phyloP scores from a whole-genome alignment of 176 grass and related monocot genomes.

The Oryza brachyantha region DNA sequence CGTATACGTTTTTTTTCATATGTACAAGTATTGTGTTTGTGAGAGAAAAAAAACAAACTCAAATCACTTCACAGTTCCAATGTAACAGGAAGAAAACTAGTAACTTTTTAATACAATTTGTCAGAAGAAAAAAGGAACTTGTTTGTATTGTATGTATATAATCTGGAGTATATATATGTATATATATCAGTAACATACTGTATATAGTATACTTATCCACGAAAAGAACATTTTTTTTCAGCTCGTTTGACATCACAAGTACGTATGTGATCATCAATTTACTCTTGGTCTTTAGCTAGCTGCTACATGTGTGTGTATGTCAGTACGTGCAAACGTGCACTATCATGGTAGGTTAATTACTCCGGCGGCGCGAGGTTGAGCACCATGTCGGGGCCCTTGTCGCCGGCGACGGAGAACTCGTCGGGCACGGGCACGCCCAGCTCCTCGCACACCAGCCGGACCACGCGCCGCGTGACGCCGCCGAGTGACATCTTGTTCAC shows the following conservation, averaged over 20 bases:
- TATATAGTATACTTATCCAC: background rate
- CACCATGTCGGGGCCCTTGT: slow-evolving; percentile 92
- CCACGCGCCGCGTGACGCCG: slow-evolving; percentile 55
- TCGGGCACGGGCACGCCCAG: slow-evolving; percentile 76
- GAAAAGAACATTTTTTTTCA: background rate
- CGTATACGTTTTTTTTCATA: too few relatives aligned
- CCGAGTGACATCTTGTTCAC: slow-evolving; percentile 91
- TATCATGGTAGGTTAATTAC: background rate
- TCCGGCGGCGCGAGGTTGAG: slow-evolving; percentile 43
- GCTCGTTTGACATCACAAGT: background rate
- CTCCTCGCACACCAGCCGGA: slow-evolving; percentile 75
- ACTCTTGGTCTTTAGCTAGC: background rate
- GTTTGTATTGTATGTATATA: background rate
- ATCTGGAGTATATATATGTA: background rate
- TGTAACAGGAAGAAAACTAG: too few relatives aligned
- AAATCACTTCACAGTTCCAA: too few relatives aligned
- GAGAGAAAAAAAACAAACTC: too few relatives aligned
- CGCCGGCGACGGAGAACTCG: slow-evolving; percentile 61
- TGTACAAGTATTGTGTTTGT: too few relatives aligned
- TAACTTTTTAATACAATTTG: too few relatives aligned
- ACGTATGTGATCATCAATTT: background rate
- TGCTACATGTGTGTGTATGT: background rate
- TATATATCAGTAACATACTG: background rate
- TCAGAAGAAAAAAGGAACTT: background rate
- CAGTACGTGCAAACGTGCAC: background rate